These are phyloP conservation scores for Huntiella moniliformis DNA, from an alignment of 2,329 filamentous ascomycete species.

Conservation along the genomic window DNA sequence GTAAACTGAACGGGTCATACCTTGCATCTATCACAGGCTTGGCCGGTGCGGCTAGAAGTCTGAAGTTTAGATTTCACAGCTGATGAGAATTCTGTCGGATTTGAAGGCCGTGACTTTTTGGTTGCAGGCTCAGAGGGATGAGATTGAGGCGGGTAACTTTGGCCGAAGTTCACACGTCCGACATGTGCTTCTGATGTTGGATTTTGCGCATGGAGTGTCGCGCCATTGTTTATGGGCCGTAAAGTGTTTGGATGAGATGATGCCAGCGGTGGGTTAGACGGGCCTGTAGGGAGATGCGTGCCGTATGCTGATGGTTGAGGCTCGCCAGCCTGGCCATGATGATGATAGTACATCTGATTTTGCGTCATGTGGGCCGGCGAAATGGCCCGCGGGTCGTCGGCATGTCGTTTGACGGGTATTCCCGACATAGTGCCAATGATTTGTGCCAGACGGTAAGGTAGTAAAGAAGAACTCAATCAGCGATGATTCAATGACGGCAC, in stretches of 20 bases:
- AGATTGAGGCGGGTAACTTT: too few relatives aligned
- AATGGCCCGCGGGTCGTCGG: neutral
- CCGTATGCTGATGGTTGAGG: neutral
- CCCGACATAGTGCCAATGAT: slow-evolving; percentile 1
- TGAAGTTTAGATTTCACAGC: slow-evolving; percentile 37
- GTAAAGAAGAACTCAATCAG: neutral
- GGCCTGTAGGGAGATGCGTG: neutral
- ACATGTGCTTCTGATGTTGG: too few relatives aligned
- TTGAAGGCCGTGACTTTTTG: slow-evolving; percentile 3
- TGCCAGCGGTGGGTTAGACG: neutral
- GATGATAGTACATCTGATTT: too few relatives aligned
- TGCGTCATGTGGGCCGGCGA: too few relatives aligned
- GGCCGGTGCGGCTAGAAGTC: slow-evolving; percentile 48
- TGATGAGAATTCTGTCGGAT: slow-evolving; percentile 28
- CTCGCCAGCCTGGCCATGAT: too few relatives aligned
- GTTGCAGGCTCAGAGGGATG: neutral
- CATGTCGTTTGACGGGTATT: slow-evolving; percentile 4
- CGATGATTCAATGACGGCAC: neutral
- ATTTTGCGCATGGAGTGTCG: too few relatives aligned
- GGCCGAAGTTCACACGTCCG: too few relatives aligned
- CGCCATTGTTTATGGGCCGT: too few relatives aligned
- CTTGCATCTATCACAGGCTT: slow-evolving; percentile 81
- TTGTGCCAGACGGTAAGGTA: too few relatives aligned
- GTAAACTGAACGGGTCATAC: neutral
- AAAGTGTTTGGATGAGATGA: neutral